Percentiles rank a stretch among this genome's conserved stretches.
phyloP scores from a whole-genome alignment of 441 rosid species.

The Erodium texanum region DNA sequence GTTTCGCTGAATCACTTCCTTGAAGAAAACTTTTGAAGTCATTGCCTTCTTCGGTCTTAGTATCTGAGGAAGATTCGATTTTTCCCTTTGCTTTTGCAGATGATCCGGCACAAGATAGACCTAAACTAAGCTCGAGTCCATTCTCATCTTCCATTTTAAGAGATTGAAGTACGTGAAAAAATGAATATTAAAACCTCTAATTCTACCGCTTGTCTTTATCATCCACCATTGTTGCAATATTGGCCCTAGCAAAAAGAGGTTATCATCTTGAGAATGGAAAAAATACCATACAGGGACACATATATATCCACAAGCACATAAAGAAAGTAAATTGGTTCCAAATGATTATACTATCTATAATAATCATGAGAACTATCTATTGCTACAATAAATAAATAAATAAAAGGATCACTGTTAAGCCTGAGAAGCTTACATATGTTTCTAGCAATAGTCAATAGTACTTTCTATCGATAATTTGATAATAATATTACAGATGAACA shows the following conservation, averaged over 20 bases:
- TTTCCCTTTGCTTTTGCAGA: not conserved
- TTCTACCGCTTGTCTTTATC: conserved; percentile 9
- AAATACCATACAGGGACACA: not conserved
- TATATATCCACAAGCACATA: conserved; percentile 10
- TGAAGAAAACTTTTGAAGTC: conserved; percentile 20
- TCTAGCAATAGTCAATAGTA: not conserved
- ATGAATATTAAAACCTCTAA: conserved; percentile 6
- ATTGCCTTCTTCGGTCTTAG: conserved; percentile 1
- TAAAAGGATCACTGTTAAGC: not conserved
- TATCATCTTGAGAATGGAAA: not conserved
- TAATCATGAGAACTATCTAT: not conserved
- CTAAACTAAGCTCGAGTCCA: conserved; percentile 4
- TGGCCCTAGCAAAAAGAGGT: conserved; percentile 10
- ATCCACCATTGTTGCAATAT: conserved; percentile 1
- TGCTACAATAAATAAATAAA: too few species aligned
- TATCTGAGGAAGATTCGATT: not conserved
- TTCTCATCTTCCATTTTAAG: conserved; percentile 37
- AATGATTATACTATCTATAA: conserved; percentile 11
- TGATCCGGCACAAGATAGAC: conserved; percentile 3
- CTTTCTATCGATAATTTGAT: not conserved
- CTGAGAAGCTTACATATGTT: not conserved
- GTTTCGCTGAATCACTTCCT: conserved; percentile 50
- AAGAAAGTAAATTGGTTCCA: conserved; percentile 6
- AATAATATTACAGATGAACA: not conserved
- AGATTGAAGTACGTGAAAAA: conserved; percentile 8